Conservation (phyloP, 2,329 filamentous ascomycete species). For the Seiridium unicorne region DNA sequence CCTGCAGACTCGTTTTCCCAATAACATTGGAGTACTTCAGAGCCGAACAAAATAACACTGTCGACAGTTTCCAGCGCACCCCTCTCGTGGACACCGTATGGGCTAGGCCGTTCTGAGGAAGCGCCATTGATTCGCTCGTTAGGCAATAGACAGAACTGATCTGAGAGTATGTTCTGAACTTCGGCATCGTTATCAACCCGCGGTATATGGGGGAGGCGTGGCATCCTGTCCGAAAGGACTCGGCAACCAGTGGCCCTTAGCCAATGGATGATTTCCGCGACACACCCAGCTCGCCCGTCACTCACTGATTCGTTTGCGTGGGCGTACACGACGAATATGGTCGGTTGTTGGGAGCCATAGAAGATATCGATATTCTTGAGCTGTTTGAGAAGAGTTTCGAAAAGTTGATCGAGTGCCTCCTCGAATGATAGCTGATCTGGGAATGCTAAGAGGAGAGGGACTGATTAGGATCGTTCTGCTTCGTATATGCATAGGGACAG, state of each 20-base stretch:
- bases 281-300: slow-evolving; percentile 1
- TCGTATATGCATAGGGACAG: no score
- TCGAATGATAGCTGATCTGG: no score
- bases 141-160: slow-evolving; percentile 10
- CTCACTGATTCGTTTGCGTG: slow-evolving; percentile 8
- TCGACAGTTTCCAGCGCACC: not conserved
- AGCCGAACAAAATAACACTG: slow-evolving; percentile 10
- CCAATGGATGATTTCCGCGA: slow-evolving; percentile 2
- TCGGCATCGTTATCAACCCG: not conserved
- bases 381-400: not conserved
- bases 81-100: not conserved
- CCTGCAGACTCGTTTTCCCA: slow-evolving; percentile 6
- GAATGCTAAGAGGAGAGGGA: no score
- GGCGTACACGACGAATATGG: slow-evolving; percentile 12
- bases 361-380: slow-evolving; percentile 6
- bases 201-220: not conserved
- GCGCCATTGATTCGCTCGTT: not conserved
- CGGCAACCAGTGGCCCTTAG: not conserved
- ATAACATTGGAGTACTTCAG: slow-evolving; percentile 9
- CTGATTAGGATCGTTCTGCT: no score
- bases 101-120: no score
- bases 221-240: slow-evolving; percentile 5
- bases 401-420: not conserved
- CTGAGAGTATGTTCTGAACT: slow-evolving; percentile 7
- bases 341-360: slow-evolving; percentile 3